Percentiles rank a stretch among this genome's conserved stretches.
These are phyloP conservation scores for Salix udensis DNA, from an alignment of 345 rosid species.

Conservation along the genomic window DNA sequence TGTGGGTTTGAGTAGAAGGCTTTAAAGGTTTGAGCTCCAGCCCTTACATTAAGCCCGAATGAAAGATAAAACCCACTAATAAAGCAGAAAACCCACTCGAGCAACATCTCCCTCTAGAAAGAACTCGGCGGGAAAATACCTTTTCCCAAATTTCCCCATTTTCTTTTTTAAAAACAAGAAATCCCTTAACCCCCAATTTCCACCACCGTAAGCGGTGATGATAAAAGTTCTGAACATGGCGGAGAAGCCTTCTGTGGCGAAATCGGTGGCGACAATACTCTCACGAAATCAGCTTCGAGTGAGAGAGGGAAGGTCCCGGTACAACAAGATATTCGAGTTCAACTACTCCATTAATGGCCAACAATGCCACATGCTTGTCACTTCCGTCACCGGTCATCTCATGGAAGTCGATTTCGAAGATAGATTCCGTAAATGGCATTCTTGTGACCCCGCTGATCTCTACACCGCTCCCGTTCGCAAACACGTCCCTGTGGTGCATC, in stretches of 20 bases:
- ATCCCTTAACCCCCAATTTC: not conserved
- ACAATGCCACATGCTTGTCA: constrained; percentile 80
- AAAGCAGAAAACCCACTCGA: too few relatives aligned
- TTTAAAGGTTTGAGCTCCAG: too few relatives aligned
- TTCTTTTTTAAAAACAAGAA: not conserved
- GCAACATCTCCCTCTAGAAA: too few relatives aligned
- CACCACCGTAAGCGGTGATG: constrained; percentile 21
- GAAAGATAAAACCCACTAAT: too few relatives aligned
- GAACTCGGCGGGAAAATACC: too few relatives aligned
- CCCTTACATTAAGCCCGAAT: too few relatives aligned
- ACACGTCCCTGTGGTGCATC: constrained; percentile 71
- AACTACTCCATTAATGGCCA: constrained; percentile 72
- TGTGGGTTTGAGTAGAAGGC: too few relatives aligned
- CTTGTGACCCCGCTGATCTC: constrained; percentile 89
- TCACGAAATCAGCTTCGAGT: constrained; percentile 62
- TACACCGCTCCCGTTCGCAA: constrained; percentile 76
- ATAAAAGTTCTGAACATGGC: constrained; percentile 80
- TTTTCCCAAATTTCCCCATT: too few relatives aligned
- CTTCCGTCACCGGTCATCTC: constrained; percentile 92
- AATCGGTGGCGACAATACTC: constrained; percentile 69
- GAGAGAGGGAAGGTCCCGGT: constrained; percentile 90
- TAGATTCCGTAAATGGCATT: constrained; percentile 90
- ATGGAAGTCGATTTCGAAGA: constrained; percentile 95
- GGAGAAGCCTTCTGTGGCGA: constrained; percentile 99
- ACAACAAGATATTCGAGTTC: constrained; percentile 92